Percentiles rank a stretch among this genome's conserved stretches.
phyloP scores from a whole-genome alignment of 2,329 filamentous ascomycete species.

The Trichoderma harzianum region DNA sequence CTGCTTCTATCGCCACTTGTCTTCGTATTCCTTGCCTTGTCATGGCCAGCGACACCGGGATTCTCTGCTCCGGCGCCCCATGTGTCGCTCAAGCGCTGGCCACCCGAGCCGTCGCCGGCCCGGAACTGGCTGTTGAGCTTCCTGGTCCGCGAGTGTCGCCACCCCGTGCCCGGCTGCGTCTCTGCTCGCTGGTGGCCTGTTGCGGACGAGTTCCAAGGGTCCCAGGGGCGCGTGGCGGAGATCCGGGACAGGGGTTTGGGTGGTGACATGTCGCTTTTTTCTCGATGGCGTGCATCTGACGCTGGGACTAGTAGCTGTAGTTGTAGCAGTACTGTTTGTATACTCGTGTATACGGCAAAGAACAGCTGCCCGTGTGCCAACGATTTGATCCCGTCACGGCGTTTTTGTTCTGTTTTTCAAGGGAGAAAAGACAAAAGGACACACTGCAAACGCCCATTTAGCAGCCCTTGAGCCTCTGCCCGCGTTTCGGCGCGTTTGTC shows the following conservation, averaged over 20 bases:
- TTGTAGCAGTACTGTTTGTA: neutral
- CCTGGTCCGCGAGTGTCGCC: slow-evolving; percentile 65
- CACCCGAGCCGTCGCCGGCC: slow-evolving; percentile 50
- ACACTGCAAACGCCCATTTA: neutral
- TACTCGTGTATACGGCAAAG: neutral
- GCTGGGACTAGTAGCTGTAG: neutral
- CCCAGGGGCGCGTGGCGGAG: slow-evolving; percentile 50
- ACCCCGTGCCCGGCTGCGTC: slow-evolving; percentile 59
- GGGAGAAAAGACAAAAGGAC: neutral
- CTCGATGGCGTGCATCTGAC: neutral
- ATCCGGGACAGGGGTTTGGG: slow-evolving; percentile 29
- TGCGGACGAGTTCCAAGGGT: slow-evolving; percentile 70
- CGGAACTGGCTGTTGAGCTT: slow-evolving; percentile 71
- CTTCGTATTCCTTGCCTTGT: neutral
- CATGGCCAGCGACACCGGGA: slow-evolving; percentile 39
- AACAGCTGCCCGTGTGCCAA: neutral
- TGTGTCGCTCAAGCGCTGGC: slow-evolving; percentile 59
- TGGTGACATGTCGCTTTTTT: slow-evolving; percentile 15
- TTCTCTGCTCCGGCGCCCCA: slow-evolving; percentile 62
- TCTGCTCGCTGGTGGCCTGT: slow-evolving; percentile 79
- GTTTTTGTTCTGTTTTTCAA: neutral
- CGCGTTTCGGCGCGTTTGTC: slow-evolving; percentile 20
- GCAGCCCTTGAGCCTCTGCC: neutral
- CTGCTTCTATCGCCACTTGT: neutral
- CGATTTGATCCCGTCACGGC: neutral